Percentiles rank a stretch among this genome's conserved stretches.
Evolutionary conservation across 306 rosid species (phyloP).

Genomic region (Casuarina equisetifolia): DNA sequence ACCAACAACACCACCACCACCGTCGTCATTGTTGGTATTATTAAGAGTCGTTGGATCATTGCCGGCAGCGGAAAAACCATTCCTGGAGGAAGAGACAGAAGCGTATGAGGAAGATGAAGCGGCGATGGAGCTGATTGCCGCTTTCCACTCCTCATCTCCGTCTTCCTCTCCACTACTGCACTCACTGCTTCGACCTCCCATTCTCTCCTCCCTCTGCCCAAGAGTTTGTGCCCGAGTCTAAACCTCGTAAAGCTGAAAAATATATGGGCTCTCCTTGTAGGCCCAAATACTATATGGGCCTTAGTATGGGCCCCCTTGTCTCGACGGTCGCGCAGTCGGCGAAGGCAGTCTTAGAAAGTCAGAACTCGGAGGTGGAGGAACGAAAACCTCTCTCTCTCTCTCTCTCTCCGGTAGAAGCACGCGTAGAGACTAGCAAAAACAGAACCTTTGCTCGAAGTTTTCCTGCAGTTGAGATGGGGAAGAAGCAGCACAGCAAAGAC

Average conservation of each 20-base stretch:
- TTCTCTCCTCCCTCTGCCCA: constrained; percentile 19
- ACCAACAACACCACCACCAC: constrained; percentile 4
- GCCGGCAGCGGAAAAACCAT: constrained; percentile 34
- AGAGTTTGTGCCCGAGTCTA: accelerated
- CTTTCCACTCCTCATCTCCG: constrained; percentile 77
- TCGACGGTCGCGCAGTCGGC: not conserved
- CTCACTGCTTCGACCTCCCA: constrained; percentile 42
- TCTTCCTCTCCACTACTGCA: constrained; percentile 80
- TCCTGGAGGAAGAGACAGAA: constrained; percentile 38
- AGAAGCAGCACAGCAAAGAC: constrained; percentile 96
- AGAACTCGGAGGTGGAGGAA: not conserved
- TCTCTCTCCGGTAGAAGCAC: not conserved
- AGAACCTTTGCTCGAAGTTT: not conserved
- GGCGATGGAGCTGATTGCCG: constrained; percentile 71
- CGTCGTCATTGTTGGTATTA: not conserved
- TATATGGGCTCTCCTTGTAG: not conserved
- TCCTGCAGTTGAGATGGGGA: constrained; percentile 55
- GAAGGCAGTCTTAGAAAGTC: not conserved
- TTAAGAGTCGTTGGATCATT: constrained; percentile 5
- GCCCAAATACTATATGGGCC: not conserved
- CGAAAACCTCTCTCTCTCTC: not conserved
- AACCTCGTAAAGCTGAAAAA: not conserved
- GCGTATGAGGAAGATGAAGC: constrained; percentile 35
- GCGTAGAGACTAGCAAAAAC: not conserved
- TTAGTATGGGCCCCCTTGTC: not conserved